Evolutionary conservation across 352 stramenopile genomes (phyloP), one percentile per base, ranked within the genome.

Genomic region (Phytopythium vexans): DNA sequence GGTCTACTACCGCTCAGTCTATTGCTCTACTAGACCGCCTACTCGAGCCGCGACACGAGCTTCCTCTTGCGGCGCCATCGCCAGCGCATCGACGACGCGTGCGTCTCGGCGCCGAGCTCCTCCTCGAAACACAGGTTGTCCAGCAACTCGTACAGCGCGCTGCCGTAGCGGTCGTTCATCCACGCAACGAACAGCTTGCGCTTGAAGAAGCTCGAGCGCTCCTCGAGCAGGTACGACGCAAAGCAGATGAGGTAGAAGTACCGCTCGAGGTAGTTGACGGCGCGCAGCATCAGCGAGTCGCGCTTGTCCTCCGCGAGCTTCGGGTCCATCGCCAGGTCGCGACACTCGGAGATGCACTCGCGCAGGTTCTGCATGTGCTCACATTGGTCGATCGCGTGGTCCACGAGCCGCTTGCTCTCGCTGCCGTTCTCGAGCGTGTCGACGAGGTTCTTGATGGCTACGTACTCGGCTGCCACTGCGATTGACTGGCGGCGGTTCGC

Each of bases 161-260:
- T 92, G 32, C 77, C 77, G 56, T 95, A 95, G 9, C 82, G 71
- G 21, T 82, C 64, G 51, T 83, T 90, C 85, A 95, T 95, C 85
- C 85, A 95, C 41, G 62, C 71, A 27, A 91, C 82, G 60, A 95
- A 93, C 8, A 89, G 63, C 38, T 44, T 70, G 15, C 58, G 66
- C 10, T 76, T 59, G 54, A 92, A 95, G 11, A 70, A 63, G 16
- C 73, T 47, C 3, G 36, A 46, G 21, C 76, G 70, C 50, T 95
- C 74, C 35, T 95, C 85, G 1, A 93, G 62, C 33, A 95, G 48
- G 44, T 95, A 96, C 51, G 86, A 89, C 11, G 83, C 85, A 32
- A 96, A 96, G 66, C 83, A 94, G 41, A 96, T 73, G 21, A 96
- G 74, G 57, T 96, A 94, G 46, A 95, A 95, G 64, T 94, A 96